These are phyloP conservation scores for Ustilago crameri DNA, from an alignment of 1,284 basidiomycete genomes.

Conservation along the genomic window DNA sequence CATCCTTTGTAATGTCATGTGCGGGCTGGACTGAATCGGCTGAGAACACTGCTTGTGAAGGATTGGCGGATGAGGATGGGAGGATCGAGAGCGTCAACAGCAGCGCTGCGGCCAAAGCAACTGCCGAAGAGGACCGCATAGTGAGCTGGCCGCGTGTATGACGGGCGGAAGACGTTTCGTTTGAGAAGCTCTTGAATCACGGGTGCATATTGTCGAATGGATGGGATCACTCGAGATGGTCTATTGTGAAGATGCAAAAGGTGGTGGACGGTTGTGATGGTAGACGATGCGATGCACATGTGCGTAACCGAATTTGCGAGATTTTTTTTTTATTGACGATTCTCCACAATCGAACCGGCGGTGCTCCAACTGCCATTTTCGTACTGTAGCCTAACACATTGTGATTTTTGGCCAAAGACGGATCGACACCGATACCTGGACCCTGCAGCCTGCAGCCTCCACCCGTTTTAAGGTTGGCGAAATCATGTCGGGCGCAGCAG, in stretches of 20 bases:
- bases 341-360: background rate
- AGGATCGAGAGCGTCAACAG: conserved; percentile 8
- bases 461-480: too few species aligned
- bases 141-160: background rate
- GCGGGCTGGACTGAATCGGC: background rate
- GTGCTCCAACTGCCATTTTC: too few species aligned
- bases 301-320: too few species aligned
- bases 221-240: background rate
- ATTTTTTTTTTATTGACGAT: background rate
- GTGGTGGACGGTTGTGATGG: background rate
- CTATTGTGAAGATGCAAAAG: too few species aligned
- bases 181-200: background rate
- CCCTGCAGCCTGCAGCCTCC: background rate
- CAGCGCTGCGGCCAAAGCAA: conserved; percentile 9
- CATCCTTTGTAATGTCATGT: background rate
- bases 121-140: conserved; percentile 10
- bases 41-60: conserved; percentile 19
- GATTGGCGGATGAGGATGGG: conserved; percentile 4
- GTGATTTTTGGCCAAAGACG: too few species aligned
- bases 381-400: too few species aligned
- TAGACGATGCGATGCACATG: background rate
- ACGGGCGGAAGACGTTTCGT: background rate
- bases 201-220: background rate
- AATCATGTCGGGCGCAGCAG: too few species aligned
- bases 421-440: background rate